Evolutionary conservation across 805 yeast species (phyloP).

Genomic region (Cyberlindnera sargentensis): DNA sequence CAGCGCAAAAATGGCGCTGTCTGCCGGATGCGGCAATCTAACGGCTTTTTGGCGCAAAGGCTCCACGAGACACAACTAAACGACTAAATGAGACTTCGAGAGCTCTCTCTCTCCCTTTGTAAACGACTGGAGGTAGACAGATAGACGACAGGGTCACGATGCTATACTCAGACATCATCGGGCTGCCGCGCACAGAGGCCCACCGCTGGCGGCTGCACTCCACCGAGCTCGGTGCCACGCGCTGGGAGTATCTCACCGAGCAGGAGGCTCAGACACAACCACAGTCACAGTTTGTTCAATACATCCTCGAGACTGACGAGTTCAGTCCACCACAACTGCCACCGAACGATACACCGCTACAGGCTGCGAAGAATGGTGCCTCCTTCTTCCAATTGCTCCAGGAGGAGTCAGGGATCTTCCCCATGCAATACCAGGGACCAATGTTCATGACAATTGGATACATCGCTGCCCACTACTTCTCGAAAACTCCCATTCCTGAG

Average conservation of each 20-base stretch:
- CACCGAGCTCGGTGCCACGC: constrained; percentile 67
- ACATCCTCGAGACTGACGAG: constrained; percentile 38
- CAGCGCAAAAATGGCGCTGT: too few relatives aligned
- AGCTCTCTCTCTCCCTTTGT: too few relatives aligned
- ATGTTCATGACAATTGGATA: constrained; percentile 95
- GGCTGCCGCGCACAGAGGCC: constrained; percentile 62
- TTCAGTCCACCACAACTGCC: constrained; percentile 32
- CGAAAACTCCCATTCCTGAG: constrained; percentile 61
- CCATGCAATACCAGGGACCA: constrained; percentile 93
- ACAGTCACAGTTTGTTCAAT: constrained; percentile 51
- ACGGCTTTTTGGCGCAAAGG: too few relatives aligned
- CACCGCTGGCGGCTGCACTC: constrained; percentile 67
- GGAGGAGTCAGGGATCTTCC: constrained; percentile 69
- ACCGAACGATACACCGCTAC: constrained; percentile 36
- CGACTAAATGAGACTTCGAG: too few relatives aligned
- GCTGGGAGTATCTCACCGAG: constrained; percentile 60
- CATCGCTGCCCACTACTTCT: constrained; percentile 64
- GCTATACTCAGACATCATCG: constrained; percentile 64
- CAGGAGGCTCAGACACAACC: constrained; percentile 26
- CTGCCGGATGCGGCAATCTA: too few relatives aligned
- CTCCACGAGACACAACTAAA: too few relatives aligned
- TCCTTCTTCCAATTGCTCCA: constrained; percentile 64
- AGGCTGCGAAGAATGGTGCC: constrained; percentile 71
- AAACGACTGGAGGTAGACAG: too few relatives aligned
- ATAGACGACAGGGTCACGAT: not conserved